Base-by-base conservation (phyloP, 2,329 filamentous ascomycete species). In the Alternaria hordeiaustralica region DNA sequence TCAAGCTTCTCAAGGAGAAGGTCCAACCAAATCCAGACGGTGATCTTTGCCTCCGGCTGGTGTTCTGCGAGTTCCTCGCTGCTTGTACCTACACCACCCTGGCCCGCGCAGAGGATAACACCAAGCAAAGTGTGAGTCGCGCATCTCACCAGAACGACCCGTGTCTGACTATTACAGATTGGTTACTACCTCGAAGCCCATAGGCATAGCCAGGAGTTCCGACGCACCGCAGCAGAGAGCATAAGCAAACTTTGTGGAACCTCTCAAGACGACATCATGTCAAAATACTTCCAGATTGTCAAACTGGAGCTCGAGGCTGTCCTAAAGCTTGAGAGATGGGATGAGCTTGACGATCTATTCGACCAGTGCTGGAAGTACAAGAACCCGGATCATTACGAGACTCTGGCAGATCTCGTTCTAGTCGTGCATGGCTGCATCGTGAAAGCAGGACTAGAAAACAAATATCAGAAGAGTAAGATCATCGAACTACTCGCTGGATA, bases 221-320 rank as follows among this genome's bases (percentile, higher is more conserved):
- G 89, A 64, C 63, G 64, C 0, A 71, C 78, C 6, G 71, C 87
- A 10, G 80, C 85, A 45, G 77, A 77, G 0, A 74, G 78, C 3
- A 63, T 65, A 3, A 65, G 76, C 1, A 76, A 74, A 4, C 72
- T 86, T 0, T 81, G 85, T 20, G 81, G 83, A 12, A 78, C 80
- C 1, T 79, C 82, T 1, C 79, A 81, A 15, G 67, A 80, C 2
- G 89, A 92, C 71, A 81, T 93, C 15, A 71, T 83, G 7, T 78
- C 81, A 2, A 94, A 93, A 72, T 82, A 91, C 36, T 85, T 89
- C 6, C 86, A 88, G 3, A 80, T 97, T 18, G 82, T 93, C 8
- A 88, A 91, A 1, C 92, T 94, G 67, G 91, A 96, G 68, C 92
- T 97, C 64, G 94, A 97, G 81, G 90, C 89, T 3, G 88, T 90